Evolutionary conservation across 2,329 filamentous ascomycete species (phyloP), one percentile per base, ranked within the genome.

Genomic region (Cytospora chrysosperma): DNA sequence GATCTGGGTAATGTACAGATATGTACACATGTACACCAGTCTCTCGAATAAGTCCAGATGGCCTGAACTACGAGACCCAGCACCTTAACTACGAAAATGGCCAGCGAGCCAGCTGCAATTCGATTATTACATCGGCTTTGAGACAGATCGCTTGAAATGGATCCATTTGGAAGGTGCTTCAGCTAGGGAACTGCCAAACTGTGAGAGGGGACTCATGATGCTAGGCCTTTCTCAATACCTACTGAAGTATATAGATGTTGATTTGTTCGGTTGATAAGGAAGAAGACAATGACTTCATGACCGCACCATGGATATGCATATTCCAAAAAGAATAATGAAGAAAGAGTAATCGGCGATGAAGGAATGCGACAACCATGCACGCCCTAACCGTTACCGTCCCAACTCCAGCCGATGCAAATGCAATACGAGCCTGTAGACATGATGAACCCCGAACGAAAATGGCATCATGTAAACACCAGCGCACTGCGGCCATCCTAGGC

Each of bases 331-430:
- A 2, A 34, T 34, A 15, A 34, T 13, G 1, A 4, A 34, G 4
- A 34, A 47, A 47, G 8, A 10, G 24, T 24, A 5, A 47, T 24
- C 43, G 43, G n/a, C 43, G n/a, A 47, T 19, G n/a, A n/a, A 13
- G 10, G 13, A 47, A 47, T 24, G 8, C n/a, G 19, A 47, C 7
- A 10, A 24, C n/a, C 43, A 47, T 47, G 37, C 24, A 50, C 27
- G 59, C 59, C 51, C 21, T 61, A 61, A 32, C 51, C 51, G 49
- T 49, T 61, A 56, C 59, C 51, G 37, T 37, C 34, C 21, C 59
- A 28, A 62, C 60, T 62, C 60, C 60, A 52, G 30, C 21, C 49
- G 40, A 62, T 62, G 54, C 54, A 55, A 58, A 32, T 58, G 43
- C 49, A 52, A 57, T 21, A 19, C 43, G 8, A 21, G 43, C 43